Conservation (phyloP, 768 basidiomycete species). For the Boletus rufocinnamomeus region DNA sequence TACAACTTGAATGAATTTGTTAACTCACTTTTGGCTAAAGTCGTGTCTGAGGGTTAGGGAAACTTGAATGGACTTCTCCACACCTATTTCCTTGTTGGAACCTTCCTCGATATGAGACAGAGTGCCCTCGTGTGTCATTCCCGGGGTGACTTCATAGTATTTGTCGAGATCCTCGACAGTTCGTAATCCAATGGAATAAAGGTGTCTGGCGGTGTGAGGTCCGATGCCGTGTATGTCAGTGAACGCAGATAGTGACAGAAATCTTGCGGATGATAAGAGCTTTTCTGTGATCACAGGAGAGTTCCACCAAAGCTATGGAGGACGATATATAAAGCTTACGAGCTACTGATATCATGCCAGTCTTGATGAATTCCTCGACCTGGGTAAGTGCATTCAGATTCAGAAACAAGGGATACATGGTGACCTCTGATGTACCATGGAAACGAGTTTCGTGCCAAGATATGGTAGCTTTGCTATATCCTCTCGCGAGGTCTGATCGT, state of each 20-base stretch:
- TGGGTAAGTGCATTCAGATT: constrained; percentile 26
- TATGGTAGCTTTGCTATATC: constrained; percentile 49
- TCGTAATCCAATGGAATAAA: constrained; percentile 67
- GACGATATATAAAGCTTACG: constrained; percentile 34
- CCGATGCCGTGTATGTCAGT: constrained; percentile 74
- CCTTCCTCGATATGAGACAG: constrained; percentile 26
- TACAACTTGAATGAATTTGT: neutral
- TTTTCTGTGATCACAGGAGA: constrained; percentile 40
- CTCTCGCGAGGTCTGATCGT: constrained; percentile 35
- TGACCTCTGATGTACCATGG: constrained; percentile 42
- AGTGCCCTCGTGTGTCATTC: constrained; percentile 36
- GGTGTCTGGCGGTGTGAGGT: constrained; percentile 60
- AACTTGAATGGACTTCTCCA: constrained; percentile 51
- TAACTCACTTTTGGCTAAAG: constrained; percentile 47
- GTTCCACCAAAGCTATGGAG: neutral
- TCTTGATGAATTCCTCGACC: constrained; percentile 63
- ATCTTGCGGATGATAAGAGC: constrained; percentile 52
- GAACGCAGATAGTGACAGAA: constrained; percentile 57
- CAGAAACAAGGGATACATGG: neutral
- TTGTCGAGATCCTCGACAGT: constrained; percentile 68
- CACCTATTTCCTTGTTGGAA: constrained; percentile 22
- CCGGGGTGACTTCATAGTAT: constrained; percentile 49
- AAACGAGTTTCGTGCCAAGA: constrained; percentile 51
- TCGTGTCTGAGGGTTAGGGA: constrained; percentile 62
- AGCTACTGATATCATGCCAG: constrained; percentile 60